phyloP scores from a whole-genome alignment of 257 asterid genomes.

The Solanum sitiens region DNA sequence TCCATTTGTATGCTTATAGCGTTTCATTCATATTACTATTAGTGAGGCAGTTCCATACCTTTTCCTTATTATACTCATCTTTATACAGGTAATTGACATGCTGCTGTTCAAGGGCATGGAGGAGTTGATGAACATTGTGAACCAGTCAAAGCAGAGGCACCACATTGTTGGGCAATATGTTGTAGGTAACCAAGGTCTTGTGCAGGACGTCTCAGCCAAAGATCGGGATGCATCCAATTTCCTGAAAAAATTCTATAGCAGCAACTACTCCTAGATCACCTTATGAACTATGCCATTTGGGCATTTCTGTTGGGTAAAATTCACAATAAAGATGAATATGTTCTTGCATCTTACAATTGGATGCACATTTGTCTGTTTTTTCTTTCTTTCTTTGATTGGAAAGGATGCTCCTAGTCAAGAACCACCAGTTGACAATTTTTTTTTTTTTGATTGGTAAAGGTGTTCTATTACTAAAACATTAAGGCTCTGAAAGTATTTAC shows the following conservation, averaged over 20 bases:
- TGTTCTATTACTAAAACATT: not conserved
- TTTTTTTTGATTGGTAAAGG: not conserved
- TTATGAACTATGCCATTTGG: not conserved
- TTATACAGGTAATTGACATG: constrained; percentile 73
- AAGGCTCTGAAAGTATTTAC: not conserved
- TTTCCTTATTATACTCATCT: not conserved
- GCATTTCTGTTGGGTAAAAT: not conserved
- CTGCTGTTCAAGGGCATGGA: constrained; percentile 81
- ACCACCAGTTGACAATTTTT: not conserved
- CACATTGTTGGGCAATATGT: constrained; percentile 85
- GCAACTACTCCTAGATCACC: constrained; percentile 41
- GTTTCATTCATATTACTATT: not conserved
- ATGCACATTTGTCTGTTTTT: not conserved
- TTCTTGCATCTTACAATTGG: not conserved
- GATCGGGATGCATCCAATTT: constrained; percentile 49
- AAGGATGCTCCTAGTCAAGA: not conserved
- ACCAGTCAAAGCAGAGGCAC: constrained; percentile 90
- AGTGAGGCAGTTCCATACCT: not conserved
- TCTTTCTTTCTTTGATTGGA: not conserved
- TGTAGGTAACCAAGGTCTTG: constrained; percentile 30
- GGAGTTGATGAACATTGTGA: constrained; percentile 68
- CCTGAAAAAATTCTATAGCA: constrained; percentile 59
- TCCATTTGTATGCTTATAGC: not conserved
- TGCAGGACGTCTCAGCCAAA: constrained; percentile 33
- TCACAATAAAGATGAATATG: not conserved